Base-by-base conservation (phyloP, 345 rosid species). In the Lepidium africanum region DNA sequence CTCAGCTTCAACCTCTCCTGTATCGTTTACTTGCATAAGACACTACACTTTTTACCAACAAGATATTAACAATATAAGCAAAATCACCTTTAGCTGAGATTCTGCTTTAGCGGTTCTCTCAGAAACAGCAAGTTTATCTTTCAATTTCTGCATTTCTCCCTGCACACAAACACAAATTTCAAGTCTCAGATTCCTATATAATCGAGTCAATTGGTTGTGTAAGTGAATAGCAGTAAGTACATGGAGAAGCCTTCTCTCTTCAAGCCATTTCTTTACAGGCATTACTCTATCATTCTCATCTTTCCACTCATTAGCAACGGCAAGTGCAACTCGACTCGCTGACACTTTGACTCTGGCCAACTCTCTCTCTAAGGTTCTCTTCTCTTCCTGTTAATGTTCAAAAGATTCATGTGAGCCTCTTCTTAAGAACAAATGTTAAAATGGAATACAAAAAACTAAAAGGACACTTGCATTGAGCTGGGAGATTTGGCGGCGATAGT, bases 231-330 rank as follows among this genome's bases (percentile, higher is more conserved):
- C 2, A 21, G 45, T 17, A 39, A 57, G 14, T 81, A 93, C 97
- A 92, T 91, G 99, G 48, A 91, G 70, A 51, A 94, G 23, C 79
- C 84, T 84, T 80, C 97, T 86, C 76, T 91, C 96, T 77, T 87
- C 93, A 40, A 91, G 86, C 97, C 97, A 91, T 74, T 89, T 83
- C 80, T 75, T 88, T 54, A 94, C 87, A 0, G 99, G 97, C 88
- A 94, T 94, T 9, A 94, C 96, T 83, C 81, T 85, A 72, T 83
- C 91, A 59, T 85, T 86, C 52, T 91, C 99, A 82, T 86, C 97
- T 76, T 94, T 94, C 99, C 99, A 91, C 65, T 86, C 96, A 59
- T 91, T 94, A 57, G 99, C 99, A 61, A 87, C 86, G 1, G 84
- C 92, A 6, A 91, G 78, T 2, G 99, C 97, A 25, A 91, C 93